Evolutionary conservation across 1,284 basidiomycete species (phyloP).

Genomic region (Pulchroboletus neoregius): DNA sequence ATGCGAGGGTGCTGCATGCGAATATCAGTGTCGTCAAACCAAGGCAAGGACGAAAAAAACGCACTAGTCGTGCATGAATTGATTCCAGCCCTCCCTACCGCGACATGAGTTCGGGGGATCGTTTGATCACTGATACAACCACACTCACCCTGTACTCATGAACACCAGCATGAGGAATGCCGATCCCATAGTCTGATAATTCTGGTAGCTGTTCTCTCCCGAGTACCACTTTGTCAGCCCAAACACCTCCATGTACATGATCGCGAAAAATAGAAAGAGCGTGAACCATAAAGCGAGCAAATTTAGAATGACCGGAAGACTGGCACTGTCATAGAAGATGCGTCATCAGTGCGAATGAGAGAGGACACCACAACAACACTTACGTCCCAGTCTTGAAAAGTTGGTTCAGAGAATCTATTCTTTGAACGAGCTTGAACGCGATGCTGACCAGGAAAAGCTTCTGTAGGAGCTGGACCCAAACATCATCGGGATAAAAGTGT

Average conservation of each 20-base stretch:
- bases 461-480: slow-evolving; percentile 71
- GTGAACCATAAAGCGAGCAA: slow-evolving; percentile 89
- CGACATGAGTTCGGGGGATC: background rate
- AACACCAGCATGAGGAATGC: slow-evolving; percentile 84
- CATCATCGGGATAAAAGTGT: slow-evolving; percentile 52
- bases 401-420: slow-evolving; percentile 87
- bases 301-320: slow-evolving; percentile 84
- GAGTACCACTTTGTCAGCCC: slow-evolving; percentile 87
- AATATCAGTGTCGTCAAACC: too few relatives aligned
- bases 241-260: slow-evolving; percentile 91
- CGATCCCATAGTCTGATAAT: slow-evolving; percentile 80
- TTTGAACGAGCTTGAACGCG: slow-evolving; percentile 91
- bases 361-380: slow-evolving; percentile 30
- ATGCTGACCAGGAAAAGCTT: slow-evolving; percentile 94
- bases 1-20: slow-evolving; percentile 57
- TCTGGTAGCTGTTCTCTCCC: slow-evolving; percentile 68
- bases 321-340: slow-evolving; percentile 52
- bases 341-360: slow-evolving; percentile 3
- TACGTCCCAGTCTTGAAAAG: slow-evolving; percentile 96
- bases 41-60: slow-evolving; percentile 27
- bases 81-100: slow-evolving; percentile 86
- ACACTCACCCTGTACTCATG: slow-evolving; percentile 67
- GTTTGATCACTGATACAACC: slow-evolving; percentile 9
- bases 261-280: slow-evolving; percentile 90
- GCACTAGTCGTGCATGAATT: slow-evolving; percentile 93